Base-by-base conservation (phyloP, 768 basidiomycete species). In the Russula olivacea region DNA sequence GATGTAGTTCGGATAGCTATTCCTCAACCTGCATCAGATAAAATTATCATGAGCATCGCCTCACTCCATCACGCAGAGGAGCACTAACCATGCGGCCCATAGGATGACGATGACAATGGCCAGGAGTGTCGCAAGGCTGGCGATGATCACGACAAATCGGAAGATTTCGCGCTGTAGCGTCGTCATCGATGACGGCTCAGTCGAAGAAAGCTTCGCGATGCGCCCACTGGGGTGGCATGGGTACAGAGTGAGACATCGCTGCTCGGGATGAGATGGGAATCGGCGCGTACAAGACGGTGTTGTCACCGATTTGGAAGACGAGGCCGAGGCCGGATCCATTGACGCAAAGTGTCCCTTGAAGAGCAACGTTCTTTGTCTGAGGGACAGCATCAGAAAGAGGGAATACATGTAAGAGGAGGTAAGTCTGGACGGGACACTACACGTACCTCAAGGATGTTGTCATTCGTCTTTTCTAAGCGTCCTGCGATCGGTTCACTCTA, bases 291-390 rank as follows among this genome's bases (percentile, higher is more conserved):
- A 83, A 81, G 53, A 82, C 76, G 15, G 81, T 80, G 45, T 70
- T 73, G 64, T 82, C 81, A 9, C 81, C 81, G 2, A 77, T 79
- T 45, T 77, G 79, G 58, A 83, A 75, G 45, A 79, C 78, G 43
- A 83, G 67, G 1, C 81, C 81, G 1, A 72, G 58, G 11, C 80
- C 80, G n/a, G 75, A 79, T 34, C 81, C 80, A 61, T 72, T 76
- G n/a, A 78, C 75, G 61, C 80, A 81, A 51, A 80, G 78, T 3
- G 81, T 82, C 14, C 81, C 81, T 66, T 84, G 82, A 3, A 87
- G 74, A 10, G 81, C 84, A 57, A 86, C 79, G 70, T 86, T 86
- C 64, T 80, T 80, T 6, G 83, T 79, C 75, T 80, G 70, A 45
- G 69, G 64, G 21, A 69, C 28, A 76, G 53, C 40, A 69, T 66